A percentile compares a stretch with the other conserved stretches of the same genome.
These are phyloP conservation scores for Sergeia podlipaevii DNA, from an alignment of 208 protist species.

Conservation along the genomic window DNA sequence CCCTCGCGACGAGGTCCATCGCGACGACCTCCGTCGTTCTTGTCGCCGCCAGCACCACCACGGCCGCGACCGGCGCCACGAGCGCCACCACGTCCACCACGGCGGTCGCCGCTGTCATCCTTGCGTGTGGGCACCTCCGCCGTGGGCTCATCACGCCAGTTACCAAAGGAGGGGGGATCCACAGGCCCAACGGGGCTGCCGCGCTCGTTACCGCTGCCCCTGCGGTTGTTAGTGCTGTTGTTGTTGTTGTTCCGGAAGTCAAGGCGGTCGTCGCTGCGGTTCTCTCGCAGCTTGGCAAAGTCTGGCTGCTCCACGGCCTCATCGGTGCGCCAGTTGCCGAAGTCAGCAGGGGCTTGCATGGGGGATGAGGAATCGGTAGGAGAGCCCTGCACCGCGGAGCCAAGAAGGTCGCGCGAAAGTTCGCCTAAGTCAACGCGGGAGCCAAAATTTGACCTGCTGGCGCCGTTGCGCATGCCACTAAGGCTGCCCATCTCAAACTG, in stretches of 20 bases:
- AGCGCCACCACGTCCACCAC: conserved; percentile 10
- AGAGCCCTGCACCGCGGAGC: conserved; percentile 42
- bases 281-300: conserved; percentile 20
- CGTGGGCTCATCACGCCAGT: conserved; percentile 67
- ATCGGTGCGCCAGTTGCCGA: conserved; percentile 60
- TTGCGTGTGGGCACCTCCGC: conserved; percentile 26
- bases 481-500: background rate
- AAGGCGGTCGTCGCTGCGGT: conserved; percentile 20
- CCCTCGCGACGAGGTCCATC: too few species aligned
- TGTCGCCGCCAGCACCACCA: conserved; percentile 16
- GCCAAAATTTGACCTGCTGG: conserved; percentile 49
- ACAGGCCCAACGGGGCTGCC: conserved; percentile 3
- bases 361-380: conserved; percentile 9
- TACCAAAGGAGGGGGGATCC: conserved; percentile 28
- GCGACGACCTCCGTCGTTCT: too few species aligned
- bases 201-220: conserved; percentile 11
- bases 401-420: conserved; percentile 71
- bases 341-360: conserved; percentile 27
- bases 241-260: conserved; percentile 21
- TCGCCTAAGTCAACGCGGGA: conserved; percentile 51
- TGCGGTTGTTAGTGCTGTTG: conserved; percentile 16
- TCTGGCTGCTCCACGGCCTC: conserved; percentile 42
- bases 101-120: conserved; percentile 15
- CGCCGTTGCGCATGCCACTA: background rate
- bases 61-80: conserved; percentile 13